Evolutionary conservation across 2,329 filamentous ascomycete species (phyloP).

Genomic region (Thielaviopsis populi): DNA sequence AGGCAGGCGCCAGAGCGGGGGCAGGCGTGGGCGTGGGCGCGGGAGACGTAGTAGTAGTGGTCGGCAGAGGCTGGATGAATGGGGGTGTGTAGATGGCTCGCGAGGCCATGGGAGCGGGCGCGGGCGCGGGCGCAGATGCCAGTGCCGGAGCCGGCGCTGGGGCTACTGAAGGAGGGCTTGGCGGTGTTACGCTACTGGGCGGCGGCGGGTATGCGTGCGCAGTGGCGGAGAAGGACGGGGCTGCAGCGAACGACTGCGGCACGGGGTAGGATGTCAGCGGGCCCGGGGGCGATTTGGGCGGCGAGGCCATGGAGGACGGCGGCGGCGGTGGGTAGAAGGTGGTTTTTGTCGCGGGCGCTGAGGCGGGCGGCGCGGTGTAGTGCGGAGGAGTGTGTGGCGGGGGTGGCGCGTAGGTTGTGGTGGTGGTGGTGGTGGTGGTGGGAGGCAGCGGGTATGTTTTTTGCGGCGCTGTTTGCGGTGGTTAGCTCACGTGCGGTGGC

Average conservation of each 20-base stretch:
- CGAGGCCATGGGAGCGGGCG: not conserved
- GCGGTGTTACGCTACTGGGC: slow-evolving; percentile 18
- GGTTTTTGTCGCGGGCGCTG: slow-evolving; percentile 31
- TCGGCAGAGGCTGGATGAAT: not conserved
- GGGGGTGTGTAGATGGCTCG: not conserved
- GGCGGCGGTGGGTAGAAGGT: slow-evolving; percentile 34
- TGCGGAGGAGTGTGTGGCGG: slow-evolving; percentile 17
- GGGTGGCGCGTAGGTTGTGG: slow-evolving; percentile 15
- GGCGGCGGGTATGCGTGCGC: slow-evolving; percentile 22
- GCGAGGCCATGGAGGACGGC: slow-evolving; percentile 21
- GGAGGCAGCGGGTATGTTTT: slow-evolving; percentile 15
- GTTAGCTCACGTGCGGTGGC: no score
- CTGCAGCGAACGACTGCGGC: slow-evolving; percentile 19
- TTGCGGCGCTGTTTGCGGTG: slow-evolving; percentile 18
- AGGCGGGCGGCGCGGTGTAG: slow-evolving; percentile 23
- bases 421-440: not conserved
- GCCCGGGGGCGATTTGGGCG: slow-evolving; percentile 21
- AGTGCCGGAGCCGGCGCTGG: not conserved
- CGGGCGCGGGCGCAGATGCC: not conserved
- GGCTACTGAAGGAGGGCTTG: not conserved
- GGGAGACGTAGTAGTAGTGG: not conserved
- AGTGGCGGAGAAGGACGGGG: slow-evolving; percentile 15
- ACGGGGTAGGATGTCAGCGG: slow-evolving; percentile 24
- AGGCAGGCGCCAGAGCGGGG: not conserved
- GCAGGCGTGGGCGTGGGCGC: not conserved